Evolutionary conservation across 805 yeast species (phyloP).

Genomic region (Hyphopichia homilentoma): DNA sequence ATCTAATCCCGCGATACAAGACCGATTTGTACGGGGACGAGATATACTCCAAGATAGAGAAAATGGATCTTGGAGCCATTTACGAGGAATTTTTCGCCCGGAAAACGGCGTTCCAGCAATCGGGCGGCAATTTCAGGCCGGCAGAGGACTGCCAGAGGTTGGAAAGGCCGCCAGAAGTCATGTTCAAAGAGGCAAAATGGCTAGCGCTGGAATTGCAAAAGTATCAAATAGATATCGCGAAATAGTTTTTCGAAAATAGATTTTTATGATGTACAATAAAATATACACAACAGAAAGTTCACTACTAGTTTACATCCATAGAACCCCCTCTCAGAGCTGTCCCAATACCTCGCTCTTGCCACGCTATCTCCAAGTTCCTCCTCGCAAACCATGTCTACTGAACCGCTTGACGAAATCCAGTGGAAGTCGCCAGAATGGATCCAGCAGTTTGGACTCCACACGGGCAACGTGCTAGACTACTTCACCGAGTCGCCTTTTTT

Average conservation of each 20-base stretch:
- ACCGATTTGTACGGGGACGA: conserved; percentile 63
- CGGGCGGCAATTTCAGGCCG: conserved; percentile 31
- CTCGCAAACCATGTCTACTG: conserved; percentile 8
- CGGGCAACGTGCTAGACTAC: conserved; percentile 89
- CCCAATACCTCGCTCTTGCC: not conserved
- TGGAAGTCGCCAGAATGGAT: conserved; percentile 99
- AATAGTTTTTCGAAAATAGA: not conserved
- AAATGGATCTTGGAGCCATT: conserved; percentile 42
- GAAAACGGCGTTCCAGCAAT: conserved; percentile 18
- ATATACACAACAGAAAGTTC: too few species aligned
- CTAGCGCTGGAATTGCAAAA: conserved; percentile 41
- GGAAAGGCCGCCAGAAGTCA: conserved; percentile 57
- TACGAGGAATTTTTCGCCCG: conserved; percentile 25
- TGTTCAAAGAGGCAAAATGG: conserved; percentile 68
- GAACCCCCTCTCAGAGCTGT: too few species aligned
- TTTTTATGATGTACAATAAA: too few species aligned
- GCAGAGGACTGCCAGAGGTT: conserved; percentile 48
- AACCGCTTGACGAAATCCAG: conserved; percentile 78
- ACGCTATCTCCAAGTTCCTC: too few species aligned
- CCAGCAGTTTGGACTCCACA: conserved; percentile 78
- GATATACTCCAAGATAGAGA: conserved; percentile 64
- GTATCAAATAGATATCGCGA: conserved; percentile 9
- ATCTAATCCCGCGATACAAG: conserved; percentile 79
- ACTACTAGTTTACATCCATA: too few species aligned
- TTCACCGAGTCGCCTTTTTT: conserved; percentile 93